A percentile compares a stretch with the other conserved stretches of the same genome.
Evolutionary conservation across 2,329 filamentous ascomycete genomes (phyloP).

Genomic region (Anisogramma anomala): DNA sequence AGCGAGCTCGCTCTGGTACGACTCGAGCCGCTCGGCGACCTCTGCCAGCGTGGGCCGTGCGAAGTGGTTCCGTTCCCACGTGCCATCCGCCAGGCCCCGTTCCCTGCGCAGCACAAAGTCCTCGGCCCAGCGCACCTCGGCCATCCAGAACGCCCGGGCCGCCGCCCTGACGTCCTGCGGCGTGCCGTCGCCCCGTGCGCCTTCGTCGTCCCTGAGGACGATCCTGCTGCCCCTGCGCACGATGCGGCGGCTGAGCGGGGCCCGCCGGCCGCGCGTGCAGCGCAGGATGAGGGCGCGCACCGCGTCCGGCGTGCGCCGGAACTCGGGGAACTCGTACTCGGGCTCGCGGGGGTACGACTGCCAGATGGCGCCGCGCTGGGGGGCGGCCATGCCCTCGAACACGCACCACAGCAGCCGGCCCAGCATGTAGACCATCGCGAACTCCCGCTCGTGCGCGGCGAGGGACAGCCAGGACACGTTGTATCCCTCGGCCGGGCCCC

Average conservation of each 20-base stretch:
- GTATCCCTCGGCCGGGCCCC: slow-evolving; percentile 37
- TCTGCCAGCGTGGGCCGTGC: slow-evolving; percentile 35
- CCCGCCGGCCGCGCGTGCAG: slow-evolving; percentile 38
- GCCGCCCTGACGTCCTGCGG: slow-evolving; percentile 21
- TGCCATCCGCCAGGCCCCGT: slow-evolving; percentile 25
- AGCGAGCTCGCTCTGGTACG: no score
- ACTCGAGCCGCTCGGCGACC: no score
- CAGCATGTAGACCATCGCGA: slow-evolving; percentile 51
- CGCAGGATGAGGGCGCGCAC: slow-evolving; percentile 37
- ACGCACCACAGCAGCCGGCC: slow-evolving; percentile 51
- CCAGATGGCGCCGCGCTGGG: slow-evolving; percentile 46
- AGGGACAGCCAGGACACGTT: slow-evolving; percentile 46
- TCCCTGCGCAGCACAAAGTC: slow-evolving; percentile 33
- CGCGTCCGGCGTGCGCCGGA: slow-evolving; percentile 32
- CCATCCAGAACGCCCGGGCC: slow-evolving; percentile 36
- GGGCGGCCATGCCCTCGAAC: slow-evolving; percentile 48
- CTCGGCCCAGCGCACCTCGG: slow-evolving; percentile 36
- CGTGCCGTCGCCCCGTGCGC: slow-evolving; percentile 22
- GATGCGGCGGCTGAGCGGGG: slow-evolving; percentile 33
- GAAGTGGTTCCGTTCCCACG: slow-evolving; percentile 41
- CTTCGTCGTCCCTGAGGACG: slow-evolving; percentile 22
- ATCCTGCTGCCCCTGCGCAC: slow-evolving; percentile 35
- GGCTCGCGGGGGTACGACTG: slow-evolving; percentile 47
- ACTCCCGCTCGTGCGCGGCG: slow-evolving; percentile 39
- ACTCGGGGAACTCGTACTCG: slow-evolving; percentile 43